These are phyloP conservation scores for Aspergillus sp. DNA, from an alignment of 2,329 filamentous ascomycete genomes.

Conservation along the genomic window DNA sequence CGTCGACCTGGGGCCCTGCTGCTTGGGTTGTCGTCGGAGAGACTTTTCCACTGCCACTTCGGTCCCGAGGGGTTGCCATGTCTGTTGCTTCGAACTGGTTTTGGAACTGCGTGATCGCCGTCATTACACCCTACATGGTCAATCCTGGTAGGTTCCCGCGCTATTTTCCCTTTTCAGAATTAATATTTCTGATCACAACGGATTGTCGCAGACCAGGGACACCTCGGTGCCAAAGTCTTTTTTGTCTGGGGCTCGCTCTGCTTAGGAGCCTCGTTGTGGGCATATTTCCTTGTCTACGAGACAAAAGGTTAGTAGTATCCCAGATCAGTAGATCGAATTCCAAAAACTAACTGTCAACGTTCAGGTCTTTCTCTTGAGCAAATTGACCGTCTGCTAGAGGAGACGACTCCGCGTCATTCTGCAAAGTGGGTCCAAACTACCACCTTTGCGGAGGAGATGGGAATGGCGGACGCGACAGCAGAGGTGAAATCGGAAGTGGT, in stretches of 20 bases:
- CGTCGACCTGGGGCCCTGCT: conserved; percentile 80
- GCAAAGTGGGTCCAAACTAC: conserved; percentile 71
- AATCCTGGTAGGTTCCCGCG: no score
- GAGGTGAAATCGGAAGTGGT: no score
- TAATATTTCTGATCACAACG: no score
- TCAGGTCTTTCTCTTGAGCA: conserved; percentile 61
- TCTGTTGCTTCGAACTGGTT: conserved; percentile 90
- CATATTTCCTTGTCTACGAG: conserved; percentile 72
- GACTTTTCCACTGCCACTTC: conserved; percentile 85
- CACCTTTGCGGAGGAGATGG: conserved; percentile 65
- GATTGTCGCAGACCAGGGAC: conserved; percentile 23
- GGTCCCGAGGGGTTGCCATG: conserved; percentile 79
- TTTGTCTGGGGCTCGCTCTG: conserved; percentile 81
- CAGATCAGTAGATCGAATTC: no score
- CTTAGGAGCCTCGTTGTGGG: conserved; percentile 57
- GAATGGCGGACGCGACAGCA: conserved; percentile 14
- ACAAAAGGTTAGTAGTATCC: conserved; percentile 64
- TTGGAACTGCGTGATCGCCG: conserved; percentile 73
- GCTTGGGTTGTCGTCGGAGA: conserved; percentile 76
- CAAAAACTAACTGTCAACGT: no score
- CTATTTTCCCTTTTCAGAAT: no score
- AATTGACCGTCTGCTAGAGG: conserved; percentile 85
- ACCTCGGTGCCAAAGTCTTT: conserved; percentile 68
- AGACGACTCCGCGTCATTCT: conserved; percentile 74
- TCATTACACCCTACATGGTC: conserved; percentile 70